A percentile compares a stretch with the other conserved stretches of the same genome.
Evolutionary conservation across 257 asterid genomes (phyloP).

Genomic region (Solanum pimpinellifolium): DNA sequence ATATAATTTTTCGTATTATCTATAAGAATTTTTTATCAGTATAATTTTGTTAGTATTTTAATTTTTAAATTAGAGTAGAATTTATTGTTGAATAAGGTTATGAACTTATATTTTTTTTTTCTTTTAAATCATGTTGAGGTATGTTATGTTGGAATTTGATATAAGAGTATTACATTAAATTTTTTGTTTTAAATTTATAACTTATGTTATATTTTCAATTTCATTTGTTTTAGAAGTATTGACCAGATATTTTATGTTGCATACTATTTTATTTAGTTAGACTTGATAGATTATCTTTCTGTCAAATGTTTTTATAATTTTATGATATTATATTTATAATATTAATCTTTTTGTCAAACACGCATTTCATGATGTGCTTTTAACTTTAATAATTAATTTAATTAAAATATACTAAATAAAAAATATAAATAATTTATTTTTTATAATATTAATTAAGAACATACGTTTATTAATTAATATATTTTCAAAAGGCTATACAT

Average conservation of each 20-base stretch:
- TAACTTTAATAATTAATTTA: too few relatives aligned
- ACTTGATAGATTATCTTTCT: not conserved
- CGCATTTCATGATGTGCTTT: not conserved
- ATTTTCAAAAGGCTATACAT: too few relatives aligned
- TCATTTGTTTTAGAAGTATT: not conserved
- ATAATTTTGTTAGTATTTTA: not conserved
- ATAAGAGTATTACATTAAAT: not conserved
- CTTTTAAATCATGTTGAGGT: not conserved
- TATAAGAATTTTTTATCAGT: too few relatives aligned
- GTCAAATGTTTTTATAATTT: too few relatives aligned
- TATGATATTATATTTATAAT: too few relatives aligned
- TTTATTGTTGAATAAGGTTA: not conserved
- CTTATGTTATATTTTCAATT: too few relatives aligned
- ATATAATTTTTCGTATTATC: not conserved
- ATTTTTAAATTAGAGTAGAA: too few relatives aligned
- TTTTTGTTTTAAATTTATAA: too few relatives aligned
- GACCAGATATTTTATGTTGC: not conserved
- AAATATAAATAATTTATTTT: too few relatives aligned
- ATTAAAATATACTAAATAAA: too few relatives aligned
- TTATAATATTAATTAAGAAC: not conserved
- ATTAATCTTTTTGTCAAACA: not conserved
- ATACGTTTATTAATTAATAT: too few relatives aligned
- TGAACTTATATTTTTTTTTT: too few relatives aligned
- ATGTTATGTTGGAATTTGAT: not conserved
- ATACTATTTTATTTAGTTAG: not conserved